Conservation (phyloP, 805 yeast species). For the Saccharomycopsis javanensis region DNA sequence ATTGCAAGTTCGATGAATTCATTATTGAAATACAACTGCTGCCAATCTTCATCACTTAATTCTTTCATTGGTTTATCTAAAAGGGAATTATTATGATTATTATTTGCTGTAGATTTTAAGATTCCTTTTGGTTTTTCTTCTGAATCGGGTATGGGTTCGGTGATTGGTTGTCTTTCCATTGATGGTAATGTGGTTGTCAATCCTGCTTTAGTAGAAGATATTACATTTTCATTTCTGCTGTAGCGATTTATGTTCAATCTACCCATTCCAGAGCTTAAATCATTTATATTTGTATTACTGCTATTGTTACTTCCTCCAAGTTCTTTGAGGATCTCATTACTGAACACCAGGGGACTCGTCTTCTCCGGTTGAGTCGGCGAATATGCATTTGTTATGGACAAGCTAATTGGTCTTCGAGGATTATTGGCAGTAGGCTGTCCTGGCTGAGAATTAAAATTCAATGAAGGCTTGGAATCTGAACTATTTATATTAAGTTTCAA, state of each 20-base stretch:
- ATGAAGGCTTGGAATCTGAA: neutral
- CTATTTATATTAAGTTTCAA: neutral
- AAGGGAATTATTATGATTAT: constrained; percentile 5
- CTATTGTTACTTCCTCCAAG: constrained; percentile 7
- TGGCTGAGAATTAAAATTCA: neutral
- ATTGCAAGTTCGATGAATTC: constrained; percentile 59
- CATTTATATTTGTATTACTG: constrained; percentile 6
- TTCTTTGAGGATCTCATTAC: constrained; percentile 18
- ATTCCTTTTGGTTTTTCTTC: constrained; percentile 6
- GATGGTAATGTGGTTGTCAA: neutral
- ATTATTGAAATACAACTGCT: constrained; percentile 36
- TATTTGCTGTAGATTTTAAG: neutral
- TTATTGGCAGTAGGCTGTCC: neutral
- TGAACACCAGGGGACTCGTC: constrained; percentile 18
- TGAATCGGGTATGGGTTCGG: constrained; percentile 4
- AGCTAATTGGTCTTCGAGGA: constrained; percentile 9
- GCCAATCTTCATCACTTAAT: constrained; percentile 71
- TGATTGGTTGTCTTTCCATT: neutral
- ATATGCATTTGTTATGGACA: constrained; percentile 18
- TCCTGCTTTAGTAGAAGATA: neutral
- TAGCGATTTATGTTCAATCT: neutral
- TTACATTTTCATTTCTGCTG: neutral
- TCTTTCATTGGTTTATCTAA: constrained; percentile 37
- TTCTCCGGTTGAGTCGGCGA: constrained; percentile 17
- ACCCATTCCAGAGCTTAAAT: constrained; percentile 1